Evolutionary conservation across 1,284 basidiomycete species (phyloP).

Genomic region (Moesziomyces antarcticus): DNA sequence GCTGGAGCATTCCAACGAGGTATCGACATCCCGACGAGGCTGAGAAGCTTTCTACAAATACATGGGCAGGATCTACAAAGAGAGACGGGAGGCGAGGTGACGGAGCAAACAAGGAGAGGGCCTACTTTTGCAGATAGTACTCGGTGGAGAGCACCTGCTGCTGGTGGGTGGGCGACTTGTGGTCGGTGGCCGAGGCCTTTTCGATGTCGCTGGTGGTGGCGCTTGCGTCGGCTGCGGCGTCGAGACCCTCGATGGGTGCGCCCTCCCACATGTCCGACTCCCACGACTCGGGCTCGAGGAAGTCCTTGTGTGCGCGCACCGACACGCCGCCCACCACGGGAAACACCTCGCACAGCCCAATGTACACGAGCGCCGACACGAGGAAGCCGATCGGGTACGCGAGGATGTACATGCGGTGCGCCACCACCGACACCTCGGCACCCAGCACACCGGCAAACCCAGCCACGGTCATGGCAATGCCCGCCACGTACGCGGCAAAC

Average conservation of each 20-base stretch:
- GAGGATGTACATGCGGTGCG: conserved; percentile 66
- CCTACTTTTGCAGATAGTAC: conserved; percentile 49
- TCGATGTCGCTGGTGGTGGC: conserved; percentile 19
- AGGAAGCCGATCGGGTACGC: conserved; percentile 67
- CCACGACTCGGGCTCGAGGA: conserved; percentile 50
- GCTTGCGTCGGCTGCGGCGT: not conserved
- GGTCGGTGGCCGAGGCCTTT: conserved; percentile 16
- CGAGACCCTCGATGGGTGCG: not conserved
- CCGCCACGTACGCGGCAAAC: conserved; percentile 78
- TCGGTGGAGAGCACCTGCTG: conserved; percentile 20
- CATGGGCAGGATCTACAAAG: not conserved
- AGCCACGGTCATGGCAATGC: conserved; percentile 84
- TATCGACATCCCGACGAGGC: not conserved
- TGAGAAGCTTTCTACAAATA: not conserved
- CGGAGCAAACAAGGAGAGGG: no score
- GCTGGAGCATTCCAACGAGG: not conserved
- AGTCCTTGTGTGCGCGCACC: conserved; percentile 23
- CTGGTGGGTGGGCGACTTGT: conserved; percentile 4
- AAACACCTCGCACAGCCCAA: conserved; percentile 50
- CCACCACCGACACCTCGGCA: conserved; percentile 54
- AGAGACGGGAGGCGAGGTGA: no score
- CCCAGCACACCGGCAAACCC: conserved; percentile 73
- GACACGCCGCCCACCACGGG: conserved; percentile 30
- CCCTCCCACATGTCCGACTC: conserved; percentile 42
- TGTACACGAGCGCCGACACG: conserved; percentile 62